Percentiles rank a stretch among this genome's conserved stretches.
These are phyloP conservation scores for Chlorella sp. DNA, from an alignment of 139 green algal species.

Conservation along the genomic window DNA sequence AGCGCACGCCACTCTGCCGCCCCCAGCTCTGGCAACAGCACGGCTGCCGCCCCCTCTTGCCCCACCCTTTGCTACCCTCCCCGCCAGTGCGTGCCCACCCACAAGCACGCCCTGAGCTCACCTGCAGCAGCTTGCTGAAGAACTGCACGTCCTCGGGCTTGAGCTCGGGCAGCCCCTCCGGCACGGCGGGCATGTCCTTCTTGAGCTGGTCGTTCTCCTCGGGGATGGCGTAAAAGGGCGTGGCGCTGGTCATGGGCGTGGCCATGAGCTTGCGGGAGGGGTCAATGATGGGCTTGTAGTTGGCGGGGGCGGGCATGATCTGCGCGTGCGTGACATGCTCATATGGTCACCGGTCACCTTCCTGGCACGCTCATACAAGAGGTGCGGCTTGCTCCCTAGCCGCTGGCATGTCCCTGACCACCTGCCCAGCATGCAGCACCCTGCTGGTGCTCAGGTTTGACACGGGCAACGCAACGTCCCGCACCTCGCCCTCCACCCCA, in stretches of 20 bases:
- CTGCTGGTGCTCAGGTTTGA: too few species aligned
- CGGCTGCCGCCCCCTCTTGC: too few species aligned
- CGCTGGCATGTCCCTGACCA: neutral
- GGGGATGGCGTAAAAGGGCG: conserved; percentile 81
- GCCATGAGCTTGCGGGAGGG: conserved; percentile 93
- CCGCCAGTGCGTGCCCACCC: too few species aligned
- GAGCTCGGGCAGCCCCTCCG: conserved; percentile 90
- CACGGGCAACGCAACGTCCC: too few species aligned
- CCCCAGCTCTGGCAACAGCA: too few species aligned
- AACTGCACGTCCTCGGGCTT: conserved; percentile 97
- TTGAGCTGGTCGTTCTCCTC: conserved; percentile 69
- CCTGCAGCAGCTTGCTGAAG: conserved; percentile 90
- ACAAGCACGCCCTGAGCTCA: too few species aligned
- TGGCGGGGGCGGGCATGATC: conserved; percentile 69
- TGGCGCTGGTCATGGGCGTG: conserved; percentile 81
- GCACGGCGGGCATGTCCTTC: conserved; percentile 30
- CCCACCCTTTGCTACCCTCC: too few species aligned
- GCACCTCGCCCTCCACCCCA: too few species aligned
- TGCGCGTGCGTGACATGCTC: conserved; percentile 16
- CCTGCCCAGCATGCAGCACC: neutral
- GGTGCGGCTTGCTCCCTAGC: too few species aligned
- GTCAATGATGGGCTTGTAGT: conserved; percentile 91
- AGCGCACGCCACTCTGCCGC: too few species aligned
- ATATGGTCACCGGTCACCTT: neutral
- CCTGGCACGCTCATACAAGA: too few species aligned